Base-by-base conservation (phyloP, 805 yeast species). In the Pichia paraexigua region DNA sequence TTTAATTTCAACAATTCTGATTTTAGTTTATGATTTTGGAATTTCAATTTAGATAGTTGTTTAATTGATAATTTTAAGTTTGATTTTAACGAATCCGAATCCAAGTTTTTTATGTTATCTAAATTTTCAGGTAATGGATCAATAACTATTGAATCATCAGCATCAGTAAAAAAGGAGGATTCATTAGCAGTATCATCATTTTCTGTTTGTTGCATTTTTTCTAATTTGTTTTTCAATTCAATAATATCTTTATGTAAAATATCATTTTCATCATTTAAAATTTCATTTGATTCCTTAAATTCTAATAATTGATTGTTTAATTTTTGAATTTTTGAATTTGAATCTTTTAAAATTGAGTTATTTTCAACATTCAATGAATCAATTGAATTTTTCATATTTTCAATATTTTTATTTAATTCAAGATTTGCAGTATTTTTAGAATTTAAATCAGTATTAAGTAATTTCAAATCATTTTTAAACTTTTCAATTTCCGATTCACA, bases 241-340 rank as follows among this genome's bases (percentile, higher is more conserved):
- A 50, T 60, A 58, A 60, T 69, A 57, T 63, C 74, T 70, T 54
- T 69, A 63, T 59, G 79, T 50, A 84, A 68, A 22, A 71, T 71
- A 56, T 82, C 86, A 64, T 85, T 85, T 60, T 83, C 90, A 58
- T 83, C 85, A 62, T 85, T 85, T 54, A 85, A 67, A 46, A 78
- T 83, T 32, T 74, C 75, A 45, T 84, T 78, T 45, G 78, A 75
- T 4, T 63, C 64, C 57, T 74, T 79, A 52, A 83, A 67, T 18
- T 74, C 80, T 28, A 66, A 66, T 9, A 80, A 58, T 51, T 82
- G 82, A 30, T 63, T 58, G 15, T 66, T 63, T 35, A 73, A 68
- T 20, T 71, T 61, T 1, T 55, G 52, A 41, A 74, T 73, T 17
- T 72, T 65, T 35, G 65, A 54, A 2, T 66, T 62, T 39, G 73